These are phyloP conservation scores for Chrysanthemum makinoi DNA, from an alignment of 129 eudicot species.

Conservation along the genomic window DNA sequence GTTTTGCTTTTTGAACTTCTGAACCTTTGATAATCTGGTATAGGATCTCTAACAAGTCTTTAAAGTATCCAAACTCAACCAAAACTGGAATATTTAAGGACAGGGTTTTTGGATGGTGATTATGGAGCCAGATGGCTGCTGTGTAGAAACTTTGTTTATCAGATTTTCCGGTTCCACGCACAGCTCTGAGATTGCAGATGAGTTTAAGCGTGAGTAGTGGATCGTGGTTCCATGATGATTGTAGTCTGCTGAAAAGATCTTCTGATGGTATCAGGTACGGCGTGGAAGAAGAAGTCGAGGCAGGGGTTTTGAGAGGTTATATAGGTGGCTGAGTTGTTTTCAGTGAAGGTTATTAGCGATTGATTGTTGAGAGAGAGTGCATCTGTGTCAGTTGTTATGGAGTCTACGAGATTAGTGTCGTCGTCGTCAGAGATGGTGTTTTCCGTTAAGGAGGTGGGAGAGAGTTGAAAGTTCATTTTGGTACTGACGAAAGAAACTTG, in stretches of 20 bases:
- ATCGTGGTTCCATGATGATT: not conserved
- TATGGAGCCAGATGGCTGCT: slow-evolving; percentile 45
- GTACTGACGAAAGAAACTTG: not conserved
- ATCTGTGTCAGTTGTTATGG: not conserved
- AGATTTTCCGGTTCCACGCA: slow-evolving; percentile 26
- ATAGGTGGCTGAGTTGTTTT: slow-evolving; percentile 33
- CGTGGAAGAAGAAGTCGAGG: slow-evolving; percentile 46
- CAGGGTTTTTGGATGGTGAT: slow-evolving; percentile 44
- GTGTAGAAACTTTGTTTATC: slow-evolving; percentile 39
- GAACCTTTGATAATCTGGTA: slow-evolving; percentile 34
- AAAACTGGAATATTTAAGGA: slow-evolving; percentile 32
- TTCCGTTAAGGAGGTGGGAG: slow-evolving; percentile 19
- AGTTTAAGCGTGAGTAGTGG: slow-evolving; percentile 32
- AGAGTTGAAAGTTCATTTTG: slow-evolving; percentile 8
- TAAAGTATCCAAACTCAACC: slow-evolving; percentile 40
- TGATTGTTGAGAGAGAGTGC: not conserved
- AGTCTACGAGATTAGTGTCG: not conserved
- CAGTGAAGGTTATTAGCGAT: slow-evolving; percentile 30
- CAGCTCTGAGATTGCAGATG: slow-evolving; percentile 37
- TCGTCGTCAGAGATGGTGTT: slow-evolving; percentile 6
- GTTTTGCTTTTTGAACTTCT: slow-evolving; percentile 16
- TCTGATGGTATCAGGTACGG: slow-evolving; percentile 38
- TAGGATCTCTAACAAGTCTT: slow-evolving; percentile 45
- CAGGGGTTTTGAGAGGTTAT: slow-evolving; percentile 1
- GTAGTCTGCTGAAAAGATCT: slow-evolving; percentile 22